A percentile compares a stretch with the other conserved stretches of the same genome.
Conservation (phyloP, 139 green algal species). For the Auxenochlorella protothecoides region DNA sequence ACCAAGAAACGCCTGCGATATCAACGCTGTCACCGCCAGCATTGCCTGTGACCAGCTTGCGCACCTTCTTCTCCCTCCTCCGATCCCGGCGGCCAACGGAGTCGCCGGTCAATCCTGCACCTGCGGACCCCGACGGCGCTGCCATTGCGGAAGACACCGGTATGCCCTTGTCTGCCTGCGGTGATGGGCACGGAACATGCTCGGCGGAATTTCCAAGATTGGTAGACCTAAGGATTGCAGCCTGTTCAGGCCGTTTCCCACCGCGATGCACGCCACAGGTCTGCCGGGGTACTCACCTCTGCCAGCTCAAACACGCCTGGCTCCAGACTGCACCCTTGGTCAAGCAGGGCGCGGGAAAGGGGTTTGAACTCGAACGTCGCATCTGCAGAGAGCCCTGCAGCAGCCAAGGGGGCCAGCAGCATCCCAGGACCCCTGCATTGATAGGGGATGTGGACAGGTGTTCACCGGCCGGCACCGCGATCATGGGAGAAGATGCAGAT, state of each 20-base stretch:
- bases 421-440: neutral
- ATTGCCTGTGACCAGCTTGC: neutral
- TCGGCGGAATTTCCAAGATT: no score
- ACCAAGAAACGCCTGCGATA: no score
- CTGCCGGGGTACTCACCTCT: neutral
- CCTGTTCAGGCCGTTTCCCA: neutral
- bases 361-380: neutral
- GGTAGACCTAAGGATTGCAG: neutral
- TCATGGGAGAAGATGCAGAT: neutral
- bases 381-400: neutral
- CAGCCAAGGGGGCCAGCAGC: neutral
- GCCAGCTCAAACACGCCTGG: neutral
- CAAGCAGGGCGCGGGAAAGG: neutral
- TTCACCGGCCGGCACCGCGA: no score
- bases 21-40: no score
- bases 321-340: neutral
- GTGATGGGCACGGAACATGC: no score
- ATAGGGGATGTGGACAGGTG: neutral
- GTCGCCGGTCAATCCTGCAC: slow-evolving; percentile 1
- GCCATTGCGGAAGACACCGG: neutral
- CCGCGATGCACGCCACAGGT: neutral
- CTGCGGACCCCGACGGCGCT: neutral
- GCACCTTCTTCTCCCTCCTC: neutral
- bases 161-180: slow-evolving; percentile 1
- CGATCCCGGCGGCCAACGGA: neutral